Conservation (phyloP, 2,329 filamentous ascomycete genomes). For the Gyromitra esculenta region DNA sequence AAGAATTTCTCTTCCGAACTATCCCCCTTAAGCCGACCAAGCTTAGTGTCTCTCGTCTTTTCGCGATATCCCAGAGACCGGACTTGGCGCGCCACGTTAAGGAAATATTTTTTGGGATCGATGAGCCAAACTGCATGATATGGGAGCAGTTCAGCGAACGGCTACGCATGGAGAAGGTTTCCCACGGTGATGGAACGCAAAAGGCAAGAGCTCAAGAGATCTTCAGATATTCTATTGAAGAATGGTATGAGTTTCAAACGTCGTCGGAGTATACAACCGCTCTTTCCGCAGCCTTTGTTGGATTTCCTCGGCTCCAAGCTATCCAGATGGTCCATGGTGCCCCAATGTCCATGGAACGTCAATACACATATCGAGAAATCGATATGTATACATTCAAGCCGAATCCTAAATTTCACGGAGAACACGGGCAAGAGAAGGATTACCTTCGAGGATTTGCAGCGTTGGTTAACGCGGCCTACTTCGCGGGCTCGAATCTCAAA, state of each 20-base stretch:
- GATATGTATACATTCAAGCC: conserved; percentile 34
- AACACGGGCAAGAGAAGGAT: conserved; percentile 38
- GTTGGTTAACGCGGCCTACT: conserved; percentile 32
- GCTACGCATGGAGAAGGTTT: conserved; percentile 23
- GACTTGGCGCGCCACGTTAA: conserved; percentile 40
- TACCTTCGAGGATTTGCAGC: conserved; percentile 40
- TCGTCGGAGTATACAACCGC: conserved; percentile 28
- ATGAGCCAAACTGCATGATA: conserved; percentile 48
- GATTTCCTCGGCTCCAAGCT: conserved; percentile 21
- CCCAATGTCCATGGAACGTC: conserved; percentile 33
- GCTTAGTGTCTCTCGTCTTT: conserved; percentile 37
- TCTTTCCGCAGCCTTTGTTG: conserved; percentile 25
- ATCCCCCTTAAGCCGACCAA: conserved; percentile 39
- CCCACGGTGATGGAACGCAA: conserved; percentile 16
- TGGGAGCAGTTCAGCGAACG: conserved; percentile 46
- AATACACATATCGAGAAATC: conserved; percentile 37
- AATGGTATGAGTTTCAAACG: conserved; percentile 43
- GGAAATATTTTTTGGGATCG: conserved; percentile 31
- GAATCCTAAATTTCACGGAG: conserved; percentile 30
- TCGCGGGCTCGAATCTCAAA: conserved; percentile 21
- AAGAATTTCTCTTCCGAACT: conserved; percentile 41
- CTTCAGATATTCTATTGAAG: conserved; percentile 32
- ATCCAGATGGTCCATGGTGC: conserved; percentile 40
- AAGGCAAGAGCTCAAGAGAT: conserved; percentile 34
- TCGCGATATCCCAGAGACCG: conserved; percentile 34